Evolutionary conservation across 768 basidiomycete genomes (phyloP).

Genomic region (Hydnomerulius pinastri): DNA sequence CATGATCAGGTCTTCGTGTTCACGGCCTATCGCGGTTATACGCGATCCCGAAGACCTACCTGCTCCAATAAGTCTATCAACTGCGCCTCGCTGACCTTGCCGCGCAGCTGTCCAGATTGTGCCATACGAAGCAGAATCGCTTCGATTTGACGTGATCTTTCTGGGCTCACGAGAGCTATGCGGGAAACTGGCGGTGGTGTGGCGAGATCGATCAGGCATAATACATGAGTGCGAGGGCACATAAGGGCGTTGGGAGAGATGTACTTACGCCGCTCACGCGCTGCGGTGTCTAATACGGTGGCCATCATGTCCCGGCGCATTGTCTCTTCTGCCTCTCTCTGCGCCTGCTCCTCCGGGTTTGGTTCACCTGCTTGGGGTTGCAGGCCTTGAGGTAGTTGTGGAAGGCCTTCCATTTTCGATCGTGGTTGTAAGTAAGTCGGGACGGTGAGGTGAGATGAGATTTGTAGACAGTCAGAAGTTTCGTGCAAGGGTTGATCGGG

Average conservation of each 20-base stretch:
- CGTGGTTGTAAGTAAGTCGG: not conserved
- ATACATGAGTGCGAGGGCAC: not conserved
- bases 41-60: conserved; percentile 40
- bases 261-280: conserved; percentile 74
- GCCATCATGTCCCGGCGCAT: conserved; percentile 76
- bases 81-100: conserved; percentile 75
- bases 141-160: conserved; percentile 81
- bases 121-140: conserved; percentile 78
- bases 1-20: conserved; percentile 10
- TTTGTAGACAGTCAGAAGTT: not conserved
- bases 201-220: not conserved
- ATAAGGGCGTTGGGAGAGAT: not conserved
- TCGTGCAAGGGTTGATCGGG: not conserved
- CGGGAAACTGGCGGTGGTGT: conserved; percentile 64
- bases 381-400: conserved; percentile 29
- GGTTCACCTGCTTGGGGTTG: conserved; percentile 43
- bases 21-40: too few species aligned
- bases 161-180: conserved; percentile 83
- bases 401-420: conserved; percentile 24
- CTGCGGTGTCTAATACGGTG: conserved; percentile 73
- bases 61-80: conserved; percentile 86
- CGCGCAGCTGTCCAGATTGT: conserved; percentile 78
- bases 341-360: conserved; percentile 53
- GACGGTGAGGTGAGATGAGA: not conserved
- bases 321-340: conserved; percentile 69